phyloP scores from a whole-genome alignment of 1,284 basidiomycete species.

The Trichosporon inkin region DNA sequence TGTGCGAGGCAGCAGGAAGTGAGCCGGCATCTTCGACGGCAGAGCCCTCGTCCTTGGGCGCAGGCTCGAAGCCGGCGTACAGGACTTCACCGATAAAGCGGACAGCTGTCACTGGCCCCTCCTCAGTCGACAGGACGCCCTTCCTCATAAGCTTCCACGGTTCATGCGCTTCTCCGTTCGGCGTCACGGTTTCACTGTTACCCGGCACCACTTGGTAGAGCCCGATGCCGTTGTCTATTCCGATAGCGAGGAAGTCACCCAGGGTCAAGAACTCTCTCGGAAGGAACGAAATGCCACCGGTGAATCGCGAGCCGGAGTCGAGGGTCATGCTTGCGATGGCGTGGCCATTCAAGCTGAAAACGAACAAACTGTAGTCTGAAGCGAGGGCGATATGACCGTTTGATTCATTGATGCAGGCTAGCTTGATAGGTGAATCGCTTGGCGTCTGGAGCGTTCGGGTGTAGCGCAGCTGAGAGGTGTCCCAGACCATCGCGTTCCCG shows the following conservation, averaged over 20 bases:
- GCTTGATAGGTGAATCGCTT: slow-evolving; percentile 58
- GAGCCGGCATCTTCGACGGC: background rate
- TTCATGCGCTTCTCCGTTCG: slow-evolving; percentile 32
- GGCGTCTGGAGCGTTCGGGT: slow-evolving; percentile 67
- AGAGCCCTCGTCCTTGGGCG: background rate
- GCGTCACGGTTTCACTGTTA: slow-evolving; percentile 7
- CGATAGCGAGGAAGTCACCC: slow-evolving; percentile 43
- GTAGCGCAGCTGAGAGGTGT: slow-evolving; percentile 76
- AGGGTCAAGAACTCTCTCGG: slow-evolving; percentile 43
- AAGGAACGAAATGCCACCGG: slow-evolving; percentile 46
- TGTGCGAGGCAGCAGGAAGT: background rate
- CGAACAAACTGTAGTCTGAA: slow-evolving; percentile 37
- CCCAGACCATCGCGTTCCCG: slow-evolving; percentile 83
- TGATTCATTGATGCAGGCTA: slow-evolving; percentile 76
- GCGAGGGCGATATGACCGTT: slow-evolving; percentile 58
- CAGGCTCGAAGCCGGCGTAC: slow-evolving; percentile 42
- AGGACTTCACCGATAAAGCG: slow-evolving; percentile 48
- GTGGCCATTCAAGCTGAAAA: slow-evolving; percentile 50
- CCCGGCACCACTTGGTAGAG: slow-evolving; percentile 38
- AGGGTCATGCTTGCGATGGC: slow-evolving; percentile 40
- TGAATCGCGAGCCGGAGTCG: slow-evolving; percentile 31
- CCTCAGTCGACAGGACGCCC: slow-evolving; percentile 26
- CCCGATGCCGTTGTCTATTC: slow-evolving; percentile 35
- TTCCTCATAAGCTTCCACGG: slow-evolving; percentile 45
- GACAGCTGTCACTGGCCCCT: slow-evolving; percentile 29